These are phyloP conservation scores for Phytophthora aleatoria DNA, from an alignment of 352 stramenopile species.

Conservation along the genomic window DNA sequence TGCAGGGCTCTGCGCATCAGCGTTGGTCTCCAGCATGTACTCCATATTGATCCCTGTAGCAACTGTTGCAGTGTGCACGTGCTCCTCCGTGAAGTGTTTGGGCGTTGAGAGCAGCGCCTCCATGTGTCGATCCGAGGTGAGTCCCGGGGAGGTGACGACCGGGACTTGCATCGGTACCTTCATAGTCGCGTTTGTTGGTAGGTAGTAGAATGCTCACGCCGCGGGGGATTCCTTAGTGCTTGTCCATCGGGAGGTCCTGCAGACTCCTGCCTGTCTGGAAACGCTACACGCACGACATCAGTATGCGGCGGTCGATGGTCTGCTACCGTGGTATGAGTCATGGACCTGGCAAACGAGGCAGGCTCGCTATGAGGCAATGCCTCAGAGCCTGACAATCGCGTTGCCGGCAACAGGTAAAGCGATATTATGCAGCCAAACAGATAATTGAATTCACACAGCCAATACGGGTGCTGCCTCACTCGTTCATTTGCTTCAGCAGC, in stretches of 20 bases:
- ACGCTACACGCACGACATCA: conserved; percentile 8
- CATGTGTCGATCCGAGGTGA: conserved; percentile 34
- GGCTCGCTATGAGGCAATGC: not conserved
- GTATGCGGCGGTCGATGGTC: conserved; percentile 2
- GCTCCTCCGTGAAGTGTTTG: conserved; percentile 31
- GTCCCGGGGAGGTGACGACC: conserved; percentile 21
- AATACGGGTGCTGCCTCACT: not conserved
- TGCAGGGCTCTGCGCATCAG: conserved; percentile 10
- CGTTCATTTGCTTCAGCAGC: conserved; percentile 9
- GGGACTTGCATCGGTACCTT: conserved; percentile 27
- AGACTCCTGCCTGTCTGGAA: not conserved
- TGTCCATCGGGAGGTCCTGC: conserved; percentile 1
- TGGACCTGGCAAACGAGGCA: conserved; percentile 27
- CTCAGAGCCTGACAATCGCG: too few species aligned
- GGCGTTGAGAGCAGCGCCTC: conserved; percentile 34
- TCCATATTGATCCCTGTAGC: conserved; percentile 46
- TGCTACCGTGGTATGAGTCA: conserved; percentile 16
- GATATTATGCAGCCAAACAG: not conserved
- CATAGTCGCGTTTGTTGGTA: conserved; percentile 8
- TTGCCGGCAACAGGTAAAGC: too few species aligned
- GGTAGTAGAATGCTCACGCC: not conserved
- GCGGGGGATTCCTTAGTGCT: conserved; percentile 12
- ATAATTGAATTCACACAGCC: not conserved
- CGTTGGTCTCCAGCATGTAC: conserved; percentile 36
- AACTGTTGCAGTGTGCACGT: conserved; percentile 32